These are phyloP conservation scores for Colletotrichum sp. DNA, from an alignment of 2,329 filamentous ascomycete genomes.

Conservation along the genomic window DNA sequence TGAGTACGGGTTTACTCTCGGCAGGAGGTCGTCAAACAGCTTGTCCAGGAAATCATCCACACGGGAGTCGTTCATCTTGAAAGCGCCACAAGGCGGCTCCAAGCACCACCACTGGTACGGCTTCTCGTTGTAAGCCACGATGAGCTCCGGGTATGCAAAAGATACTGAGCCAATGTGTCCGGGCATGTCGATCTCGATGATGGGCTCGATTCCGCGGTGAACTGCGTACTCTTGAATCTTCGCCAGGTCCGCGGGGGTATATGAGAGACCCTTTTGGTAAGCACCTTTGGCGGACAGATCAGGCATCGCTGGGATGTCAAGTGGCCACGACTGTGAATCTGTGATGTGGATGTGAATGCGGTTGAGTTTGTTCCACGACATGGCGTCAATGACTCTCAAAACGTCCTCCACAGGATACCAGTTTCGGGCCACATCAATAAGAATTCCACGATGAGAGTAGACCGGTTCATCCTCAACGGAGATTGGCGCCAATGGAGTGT, in stretches of 20 bases:
- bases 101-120: constrained; percentile 66
- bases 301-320: constrained; percentile 79
- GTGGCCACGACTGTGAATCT: constrained; percentile 84
- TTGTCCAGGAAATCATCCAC: constrained; percentile 76
- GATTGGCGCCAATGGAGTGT: constrained; percentile 75
- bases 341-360: constrained; percentile 81
- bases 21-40: constrained; percentile 78
- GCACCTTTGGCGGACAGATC: constrained; percentile 75
- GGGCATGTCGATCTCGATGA: constrained; percentile 82
- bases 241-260: constrained; percentile 68
- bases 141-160: constrained; percentile 72
- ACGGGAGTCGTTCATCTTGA: constrained; percentile 76
- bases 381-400: constrained; percentile 75
- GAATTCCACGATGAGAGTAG: constrained; percentile 79
- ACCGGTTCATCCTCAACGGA: constrained; percentile 74
- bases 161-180: constrained; percentile 76
- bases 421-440: constrained; percentile 78
- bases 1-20: constrained; percentile 71
- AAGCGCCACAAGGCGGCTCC: constrained; percentile 69
- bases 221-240: constrained; percentile 74
- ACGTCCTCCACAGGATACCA: constrained; percentile 74
- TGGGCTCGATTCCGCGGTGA: constrained; percentile 71
- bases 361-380: constrained; percentile 84
- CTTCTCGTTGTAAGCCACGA: constrained; percentile 65
- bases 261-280: constrained; percentile 71